Base-by-base conservation (phyloP, 371 early-diverging fungal species). In the Mortierella sp. region DNA sequence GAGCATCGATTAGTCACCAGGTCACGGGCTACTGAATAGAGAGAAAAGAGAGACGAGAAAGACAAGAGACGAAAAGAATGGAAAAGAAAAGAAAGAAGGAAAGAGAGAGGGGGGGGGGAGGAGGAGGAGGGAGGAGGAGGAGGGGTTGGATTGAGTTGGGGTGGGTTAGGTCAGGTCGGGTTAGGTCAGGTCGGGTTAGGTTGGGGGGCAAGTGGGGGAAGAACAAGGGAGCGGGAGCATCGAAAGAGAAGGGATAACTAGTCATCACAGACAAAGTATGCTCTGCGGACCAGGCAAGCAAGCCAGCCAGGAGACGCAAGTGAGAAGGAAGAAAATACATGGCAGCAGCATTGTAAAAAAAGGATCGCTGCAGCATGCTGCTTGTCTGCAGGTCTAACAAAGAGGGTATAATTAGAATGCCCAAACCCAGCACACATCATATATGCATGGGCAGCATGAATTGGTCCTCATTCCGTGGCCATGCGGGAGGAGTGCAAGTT, bases 11-110 rank as follows among this genome's bases (percentile, higher is more conserved):
- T 37, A 37, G 37, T 37, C 37, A 37, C 37, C 37, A 37, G 37
- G 37, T 37, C 37, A 44, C n/a, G 26, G 4, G n/a, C 43, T 58
- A 45, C 45, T 21, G 16, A 26, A 25, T 44, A 45, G 30, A 58
- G 23, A 43, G 43, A 28, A 37, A 58, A 43, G 43, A 43, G 43
- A 37, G 57, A 53, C 21, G 19, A 37, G 58, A 37, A 37, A 44
- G 58, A 58, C 37, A 30, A 58, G 19, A 64, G 66, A 63, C 65
- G 26, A 64, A 61, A 19, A 59, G 21, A 23, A 60, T 45, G 26
- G 47, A 19, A n/a, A 46, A 26, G 47, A 45, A 60, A 37, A 46
- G 28, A 47, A 28, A 61, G 16, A 58, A 62, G 21, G 25, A n/a
- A 63, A 50, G 21, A 9, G 18, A 63, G 44, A 7, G 37, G 19